phyloP scores from a whole-genome alignment of 805 yeast species.

The Saccharomyces mikatae region DNA sequence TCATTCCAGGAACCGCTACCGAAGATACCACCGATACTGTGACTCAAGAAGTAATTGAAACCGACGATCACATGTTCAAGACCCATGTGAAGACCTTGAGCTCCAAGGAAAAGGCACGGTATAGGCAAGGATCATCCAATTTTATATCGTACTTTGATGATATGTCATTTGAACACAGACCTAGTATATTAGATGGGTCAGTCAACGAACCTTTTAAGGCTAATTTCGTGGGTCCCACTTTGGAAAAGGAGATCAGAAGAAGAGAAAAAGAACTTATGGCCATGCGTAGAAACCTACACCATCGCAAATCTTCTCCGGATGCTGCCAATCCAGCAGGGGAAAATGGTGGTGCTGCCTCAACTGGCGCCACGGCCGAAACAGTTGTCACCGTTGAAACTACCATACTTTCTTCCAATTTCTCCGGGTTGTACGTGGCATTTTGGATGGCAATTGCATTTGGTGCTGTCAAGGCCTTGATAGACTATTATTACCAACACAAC shows the following conservation, averaged over 20 bases:
- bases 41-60: neutral
- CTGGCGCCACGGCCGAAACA: neutral
- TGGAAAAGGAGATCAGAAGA: slow-evolving; percentile 18
- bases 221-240: slow-evolving; percentile 25
- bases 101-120: slow-evolving; percentile 17
- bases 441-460: slow-evolving; percentile 62
- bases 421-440: slow-evolving; percentile 72
- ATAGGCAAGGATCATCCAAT: slow-evolving; percentile 16
- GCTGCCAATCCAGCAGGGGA: neutral
- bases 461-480: slow-evolving; percentile 45
- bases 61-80: neutral
- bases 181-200: slow-evolving; percentile 47
- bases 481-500: slow-evolving; percentile 39
- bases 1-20: neutral
- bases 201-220: slow-evolving; percentile 23
- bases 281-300: neutral
- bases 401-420: slow-evolving; percentile 35
- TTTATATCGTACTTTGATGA: slow-evolving; percentile 49
- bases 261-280: slow-evolving; percentile 4
- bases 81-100: slow-evolving; percentile 13
- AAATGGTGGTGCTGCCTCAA: neutral
- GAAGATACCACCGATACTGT: neutral
- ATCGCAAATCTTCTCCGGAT: neutral
- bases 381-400: neutral
- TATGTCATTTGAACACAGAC: slow-evolving; percentile 37